phyloP scores from a whole-genome alignment of 1,139 yeast species.

The Diutina rugosa region DNA sequence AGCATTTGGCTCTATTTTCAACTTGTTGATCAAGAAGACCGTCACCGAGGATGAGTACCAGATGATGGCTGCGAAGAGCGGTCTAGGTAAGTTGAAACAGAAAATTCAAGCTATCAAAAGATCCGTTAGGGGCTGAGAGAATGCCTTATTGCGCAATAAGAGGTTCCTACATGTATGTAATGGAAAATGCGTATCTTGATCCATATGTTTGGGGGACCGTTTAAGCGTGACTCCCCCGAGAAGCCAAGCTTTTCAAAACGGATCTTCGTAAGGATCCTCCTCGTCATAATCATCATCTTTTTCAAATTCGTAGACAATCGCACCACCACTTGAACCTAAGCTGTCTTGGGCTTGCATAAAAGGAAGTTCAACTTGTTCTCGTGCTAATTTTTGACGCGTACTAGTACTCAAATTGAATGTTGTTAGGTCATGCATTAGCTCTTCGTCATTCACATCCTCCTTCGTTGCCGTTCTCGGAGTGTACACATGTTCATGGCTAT shows the following conservation, averaged over 20 bases:
- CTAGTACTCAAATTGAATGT: slow-evolving; percentile 78
- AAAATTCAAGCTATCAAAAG: not conserved
- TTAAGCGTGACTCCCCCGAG: not conserved
- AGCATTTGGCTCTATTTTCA: slow-evolving; percentile 79
- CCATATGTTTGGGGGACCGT: not conserved
- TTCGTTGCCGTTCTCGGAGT: slow-evolving; percentile 9
- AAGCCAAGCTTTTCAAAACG: slow-evolving; percentile 30
- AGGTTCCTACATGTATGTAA: not conserved
- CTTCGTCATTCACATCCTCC: slow-evolving; percentile 17
- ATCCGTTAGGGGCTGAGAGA: not conserved
- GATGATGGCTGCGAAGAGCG: not conserved
- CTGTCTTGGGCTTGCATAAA: slow-evolving; percentile 74
- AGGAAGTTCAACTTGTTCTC: slow-evolving; percentile 81
- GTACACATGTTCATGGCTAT: slow-evolving; percentile 29
- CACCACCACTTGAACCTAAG: slow-evolving; percentile 66
- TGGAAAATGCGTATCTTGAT: not conserved
- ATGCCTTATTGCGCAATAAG: not conserved
- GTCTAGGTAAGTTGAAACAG: not conserved
- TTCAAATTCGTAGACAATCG: slow-evolving; percentile 75
- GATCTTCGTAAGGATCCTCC: slow-evolving; percentile 96
- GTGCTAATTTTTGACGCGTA: slow-evolving; percentile 60
- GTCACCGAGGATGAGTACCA: slow-evolving; percentile 59
- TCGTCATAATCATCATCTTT: slow-evolving; percentile 86
- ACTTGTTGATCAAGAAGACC: slow-evolving; percentile 60
- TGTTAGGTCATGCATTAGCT: slow-evolving; percentile 55